A percentile compares a stretch with the other conserved stretches of the same genome.
phyloP scores from a whole-genome alignment of 2,329 filamentous ascomycete species.

The Nectriaceae sp. region DNA sequence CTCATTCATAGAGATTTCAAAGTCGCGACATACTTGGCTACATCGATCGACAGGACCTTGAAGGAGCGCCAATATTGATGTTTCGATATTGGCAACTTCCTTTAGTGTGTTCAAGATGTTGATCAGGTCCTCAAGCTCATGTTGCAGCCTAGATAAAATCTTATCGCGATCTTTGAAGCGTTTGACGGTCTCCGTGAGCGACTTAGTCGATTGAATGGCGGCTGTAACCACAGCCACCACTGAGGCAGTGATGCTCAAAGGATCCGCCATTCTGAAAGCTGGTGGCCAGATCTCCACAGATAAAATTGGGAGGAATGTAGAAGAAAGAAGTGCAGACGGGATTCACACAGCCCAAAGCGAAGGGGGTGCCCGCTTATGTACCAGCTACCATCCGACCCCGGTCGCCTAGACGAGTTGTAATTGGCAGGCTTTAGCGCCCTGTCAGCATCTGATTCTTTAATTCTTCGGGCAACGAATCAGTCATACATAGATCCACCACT shows the following conservation, averaged over 20 bases:
- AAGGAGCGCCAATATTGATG: slow-evolving; percentile 33
- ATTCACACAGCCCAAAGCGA: no score
- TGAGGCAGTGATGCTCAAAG: slow-evolving; percentile 36
- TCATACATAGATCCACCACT: no score
- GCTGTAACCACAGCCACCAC: slow-evolving; percentile 34
- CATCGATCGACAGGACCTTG: slow-evolving; percentile 38
- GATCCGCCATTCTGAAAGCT: slow-evolving; percentile 22
- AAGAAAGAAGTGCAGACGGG: no score
- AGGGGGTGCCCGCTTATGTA: no score
- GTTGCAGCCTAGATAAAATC: slow-evolving; percentile 34
- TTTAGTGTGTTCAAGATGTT: slow-evolving; percentile 34
- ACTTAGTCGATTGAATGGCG: slow-evolving; percentile 35
- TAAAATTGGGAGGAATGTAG: neutral
- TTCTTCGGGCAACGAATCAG: no score
- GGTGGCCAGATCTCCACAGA: neutral
- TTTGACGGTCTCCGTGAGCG: slow-evolving; percentile 34
- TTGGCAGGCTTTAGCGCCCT: no score
- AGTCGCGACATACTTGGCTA: slow-evolving; percentile 37
- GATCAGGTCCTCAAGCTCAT: slow-evolving; percentile 34
- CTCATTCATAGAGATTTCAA: slow-evolving; percentile 36
- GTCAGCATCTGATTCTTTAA: no score
- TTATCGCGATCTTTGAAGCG: slow-evolving; percentile 37
- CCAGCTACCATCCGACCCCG: no score
- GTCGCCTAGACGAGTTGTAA: no score
- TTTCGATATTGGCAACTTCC: slow-evolving; percentile 23